Percentiles rank a stretch among this genome's conserved stretches.
These are phyloP conservation scores for Pilasporangium apinafurcum DNA, from an alignment of 352 stramenopile species.

Conservation along the genomic window DNA sequence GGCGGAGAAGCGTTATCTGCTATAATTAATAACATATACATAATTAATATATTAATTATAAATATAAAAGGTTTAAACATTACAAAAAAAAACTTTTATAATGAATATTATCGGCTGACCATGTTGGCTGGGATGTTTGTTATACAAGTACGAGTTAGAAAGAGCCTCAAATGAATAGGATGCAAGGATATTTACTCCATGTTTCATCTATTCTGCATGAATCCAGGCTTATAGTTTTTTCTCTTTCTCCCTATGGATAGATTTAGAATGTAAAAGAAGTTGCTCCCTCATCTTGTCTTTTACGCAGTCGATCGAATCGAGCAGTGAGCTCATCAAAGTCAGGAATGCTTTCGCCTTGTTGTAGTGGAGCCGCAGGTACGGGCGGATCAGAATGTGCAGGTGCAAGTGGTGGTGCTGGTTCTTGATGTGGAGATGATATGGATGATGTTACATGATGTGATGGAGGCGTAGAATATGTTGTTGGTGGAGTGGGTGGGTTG, in stretches of 20 bases:
- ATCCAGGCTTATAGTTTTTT: no score
- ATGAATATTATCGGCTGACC: no score
- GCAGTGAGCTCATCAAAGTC: slow-evolving; percentile 93
- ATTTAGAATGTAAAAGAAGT: slow-evolving; percentile 65
- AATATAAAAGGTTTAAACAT: no score
- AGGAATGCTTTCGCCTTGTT: slow-evolving; percentile 35
- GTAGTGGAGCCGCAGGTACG: slow-evolving; percentile 4
- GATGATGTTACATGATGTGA: not conserved
- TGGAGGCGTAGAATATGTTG: slow-evolving; percentile 7
- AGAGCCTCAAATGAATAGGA: no score
- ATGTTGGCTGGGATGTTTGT: no score
- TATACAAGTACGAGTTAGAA: no score
- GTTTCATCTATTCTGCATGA: no score
- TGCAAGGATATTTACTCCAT: no score
- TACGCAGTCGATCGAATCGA: slow-evolving; percentile 87
- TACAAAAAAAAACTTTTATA: no score
- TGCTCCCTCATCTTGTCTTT: slow-evolving; percentile 59
- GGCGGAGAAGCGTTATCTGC: no score
- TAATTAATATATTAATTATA: no score
- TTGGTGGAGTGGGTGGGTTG: not conserved
- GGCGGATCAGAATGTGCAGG: not conserved
- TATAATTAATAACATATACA: no score
- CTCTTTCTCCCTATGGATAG: not conserved
- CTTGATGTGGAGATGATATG: not conserved
- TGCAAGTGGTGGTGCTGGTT: slow-evolving; percentile 1